phyloP scores from a whole-genome alignment of 768 basidiomycete species.

The Tricholoma terreum region DNA sequence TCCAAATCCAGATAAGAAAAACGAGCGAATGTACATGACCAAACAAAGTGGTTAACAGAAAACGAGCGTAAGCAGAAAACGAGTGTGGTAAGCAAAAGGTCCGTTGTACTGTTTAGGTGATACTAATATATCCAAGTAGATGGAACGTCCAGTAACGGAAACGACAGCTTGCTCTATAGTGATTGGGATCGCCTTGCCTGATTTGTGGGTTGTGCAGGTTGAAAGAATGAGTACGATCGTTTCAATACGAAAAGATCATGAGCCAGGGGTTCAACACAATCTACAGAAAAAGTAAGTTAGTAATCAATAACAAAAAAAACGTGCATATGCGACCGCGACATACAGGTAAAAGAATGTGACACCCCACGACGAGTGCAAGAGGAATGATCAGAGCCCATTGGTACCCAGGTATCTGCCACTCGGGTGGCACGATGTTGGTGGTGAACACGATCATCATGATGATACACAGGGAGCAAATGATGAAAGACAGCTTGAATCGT shows the following conservation, averaged over 20 bases:
- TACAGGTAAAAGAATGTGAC: constrained; percentile 71
- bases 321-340: constrained; percentile 20
- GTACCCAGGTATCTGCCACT: constrained; percentile 62
- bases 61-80: neutral
- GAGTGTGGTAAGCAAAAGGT: neutral
- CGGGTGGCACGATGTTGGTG: constrained; percentile 52
- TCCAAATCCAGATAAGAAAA: too few species aligned
- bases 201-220: neutral
- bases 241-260: constrained; percentile 72
- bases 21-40: too few species aligned
- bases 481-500: constrained; percentile 74
- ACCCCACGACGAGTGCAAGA: constrained; percentile 62
- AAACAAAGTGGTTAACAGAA: neutral
- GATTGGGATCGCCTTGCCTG: neutral
- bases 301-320: constrained; percentile 1
- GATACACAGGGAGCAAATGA: constrained; percentile 56
- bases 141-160: neutral
- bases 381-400: constrained; percentile 77
- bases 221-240: too few species aligned
- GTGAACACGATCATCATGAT: constrained; percentile 62
- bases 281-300: constrained; percentile 22
- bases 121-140: too few species aligned
- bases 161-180: too few species aligned
- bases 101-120: neutral
- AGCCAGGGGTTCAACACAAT: constrained; percentile 85